phyloP scores from a whole-genome alignment of 352 stramenopile species.

The Phytophthora cactorum region DNA sequence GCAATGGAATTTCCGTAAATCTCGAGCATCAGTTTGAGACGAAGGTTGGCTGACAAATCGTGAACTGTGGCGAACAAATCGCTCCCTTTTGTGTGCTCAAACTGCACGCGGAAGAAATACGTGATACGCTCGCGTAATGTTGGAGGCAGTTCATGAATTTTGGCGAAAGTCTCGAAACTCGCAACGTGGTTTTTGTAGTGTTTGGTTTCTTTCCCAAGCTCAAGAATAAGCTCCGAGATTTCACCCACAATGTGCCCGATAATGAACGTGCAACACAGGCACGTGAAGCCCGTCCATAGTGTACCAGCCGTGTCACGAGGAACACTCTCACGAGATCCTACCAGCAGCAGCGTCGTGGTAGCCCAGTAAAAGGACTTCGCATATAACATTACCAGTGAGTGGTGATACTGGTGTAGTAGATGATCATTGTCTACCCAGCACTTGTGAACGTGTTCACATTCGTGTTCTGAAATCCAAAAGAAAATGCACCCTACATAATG shows the following conservation, averaged over 20 bases:
- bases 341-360: constrained; percentile 67
- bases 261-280: constrained; percentile 75
- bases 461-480: constrained; percentile 65
- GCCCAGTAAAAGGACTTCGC: constrained; percentile 78
- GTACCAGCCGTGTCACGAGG: constrained; percentile 57
- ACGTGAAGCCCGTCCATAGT: constrained; percentile 61
- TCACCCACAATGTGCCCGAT: constrained; percentile 80
- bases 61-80: constrained; percentile 61
- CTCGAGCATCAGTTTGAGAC: constrained; percentile 72
- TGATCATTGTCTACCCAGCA: constrained; percentile 75
- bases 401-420: constrained; percentile 64
- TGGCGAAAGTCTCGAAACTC: constrained; percentile 72
- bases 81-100: constrained; percentile 65
- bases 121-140: constrained; percentile 56
- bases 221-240: constrained; percentile 74
- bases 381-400: constrained; percentile 55
- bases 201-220: constrained; percentile 73
- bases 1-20: constrained; percentile 59
- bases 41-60: constrained; percentile 68
- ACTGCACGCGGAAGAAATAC: constrained; percentile 71
- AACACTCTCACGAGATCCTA: constrained; percentile 72
- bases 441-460: constrained; percentile 50
- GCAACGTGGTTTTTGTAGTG: constrained; percentile 63
- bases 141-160: constrained; percentile 53
- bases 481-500: constrained; percentile 76